These are phyloP conservation scores for Penicillium sp. DNA, from an alignment of 2,329 filamentous ascomycete species.

Conservation along the genomic window DNA sequence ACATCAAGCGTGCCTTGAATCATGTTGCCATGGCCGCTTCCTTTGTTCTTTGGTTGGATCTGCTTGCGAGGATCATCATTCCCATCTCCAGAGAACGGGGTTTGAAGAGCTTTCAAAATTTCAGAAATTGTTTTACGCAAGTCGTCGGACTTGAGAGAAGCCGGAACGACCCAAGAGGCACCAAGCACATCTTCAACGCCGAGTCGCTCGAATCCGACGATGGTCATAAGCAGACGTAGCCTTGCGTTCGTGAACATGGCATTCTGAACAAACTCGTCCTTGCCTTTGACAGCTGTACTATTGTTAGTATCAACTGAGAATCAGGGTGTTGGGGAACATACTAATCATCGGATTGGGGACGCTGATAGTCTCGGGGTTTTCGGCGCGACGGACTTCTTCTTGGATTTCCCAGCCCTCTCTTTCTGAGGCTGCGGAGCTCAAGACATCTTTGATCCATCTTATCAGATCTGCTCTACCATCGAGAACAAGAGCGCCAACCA, in stretches of 20 bases:
- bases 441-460: conserved; percentile 74
- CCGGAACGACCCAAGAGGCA: conserved; percentile 74
- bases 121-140: conserved; percentile 67
- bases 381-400: conserved; percentile 58
- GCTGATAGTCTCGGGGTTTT: conserved; percentile 30
- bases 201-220: conserved; percentile 67
- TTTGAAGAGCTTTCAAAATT: conserved; percentile 76
- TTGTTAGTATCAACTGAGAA: conserved; percentile 9
- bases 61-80: conserved; percentile 72
- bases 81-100: conserved; percentile 73
- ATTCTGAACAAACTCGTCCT: conserved; percentile 63
- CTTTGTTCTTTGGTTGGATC: conserved; percentile 65
- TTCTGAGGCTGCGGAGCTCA: conserved; percentile 68
- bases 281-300: conserved; percentile 57
- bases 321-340: conserved; percentile 40
- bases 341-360: conserved; percentile 37
- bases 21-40: conserved; percentile 38
- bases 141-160: conserved; percentile 60
- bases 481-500: conserved; percentile 75
- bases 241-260: conserved; percentile 89
- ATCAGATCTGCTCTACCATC: conserved; percentile 73
- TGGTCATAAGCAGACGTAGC: conserved; percentile 76
- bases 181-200: conserved; percentile 70
- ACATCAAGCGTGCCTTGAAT: conserved; percentile 46
- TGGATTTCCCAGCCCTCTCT: conserved; percentile 74